Evolutionary conservation across 257 asterid genomes (phyloP).

Genomic region (Solanum chmielewskii): DNA sequence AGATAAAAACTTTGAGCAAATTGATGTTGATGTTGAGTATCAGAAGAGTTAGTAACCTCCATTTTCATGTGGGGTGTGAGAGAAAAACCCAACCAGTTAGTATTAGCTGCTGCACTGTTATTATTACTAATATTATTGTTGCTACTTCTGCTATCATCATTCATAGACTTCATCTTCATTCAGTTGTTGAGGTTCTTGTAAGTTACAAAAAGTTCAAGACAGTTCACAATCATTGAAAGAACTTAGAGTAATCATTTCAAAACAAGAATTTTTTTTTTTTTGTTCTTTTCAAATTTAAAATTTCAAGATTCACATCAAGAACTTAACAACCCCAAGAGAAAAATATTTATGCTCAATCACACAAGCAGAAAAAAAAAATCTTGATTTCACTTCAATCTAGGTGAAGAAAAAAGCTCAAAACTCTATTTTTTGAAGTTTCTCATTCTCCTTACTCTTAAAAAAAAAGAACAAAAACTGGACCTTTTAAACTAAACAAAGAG

Average conservation of each 20-base stretch:
- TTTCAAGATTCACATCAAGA: conserved; percentile 5
- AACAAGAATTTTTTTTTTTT: not conserved
- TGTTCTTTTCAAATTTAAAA: not conserved
- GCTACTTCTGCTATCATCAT: conserved; percentile 14
- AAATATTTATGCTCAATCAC: not conserved
- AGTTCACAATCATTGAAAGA: conserved; percentile 23
- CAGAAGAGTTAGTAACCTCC: conserved; percentile 32
- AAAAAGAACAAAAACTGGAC: conserved; percentile 5
- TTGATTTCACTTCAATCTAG: not conserved
- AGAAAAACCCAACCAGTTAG: conserved; percentile 74
- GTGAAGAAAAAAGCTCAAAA: not conserved
- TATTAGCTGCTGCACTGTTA: not conserved
- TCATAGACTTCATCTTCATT: conserved; percentile 38
- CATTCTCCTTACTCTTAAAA: not conserved
- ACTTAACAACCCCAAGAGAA: conserved; percentile 5
- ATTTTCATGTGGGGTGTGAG: conserved; percentile 71
- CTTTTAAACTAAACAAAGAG: conserved; percentile 58
- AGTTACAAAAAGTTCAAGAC: conserved; percentile 12
- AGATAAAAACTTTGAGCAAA: conserved; percentile 24
- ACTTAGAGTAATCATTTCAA: conserved; percentile 46
- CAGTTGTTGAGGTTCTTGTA: not conserved
- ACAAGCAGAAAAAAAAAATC: not conserved
- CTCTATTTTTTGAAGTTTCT: conserved; percentile 1
- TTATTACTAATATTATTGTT: not conserved
- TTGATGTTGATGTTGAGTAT: conserved; percentile 3